phyloP scores from a whole-genome alignment of 73 alveolate genomes.

The Paramecium biaurelia region DNA sequence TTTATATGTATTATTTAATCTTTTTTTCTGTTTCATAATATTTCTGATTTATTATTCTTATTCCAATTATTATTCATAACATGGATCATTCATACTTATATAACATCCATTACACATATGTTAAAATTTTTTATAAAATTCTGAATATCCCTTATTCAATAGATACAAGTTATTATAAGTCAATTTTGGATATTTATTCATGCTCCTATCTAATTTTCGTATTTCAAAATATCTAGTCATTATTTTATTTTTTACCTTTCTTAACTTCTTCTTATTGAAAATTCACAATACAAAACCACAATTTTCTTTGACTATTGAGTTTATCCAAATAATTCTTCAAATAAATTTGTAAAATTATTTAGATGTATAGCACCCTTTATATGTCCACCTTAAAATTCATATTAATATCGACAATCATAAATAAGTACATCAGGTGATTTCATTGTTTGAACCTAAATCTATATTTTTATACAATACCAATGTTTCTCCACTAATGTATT shows the following conservation, averaged over 20 bases:
- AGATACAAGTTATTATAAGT: not conserved
- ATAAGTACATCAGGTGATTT: not conserved
- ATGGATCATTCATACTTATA: not conserved
- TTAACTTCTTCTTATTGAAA: not conserved
- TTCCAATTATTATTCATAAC: not conserved
- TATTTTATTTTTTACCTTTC: not conserved
- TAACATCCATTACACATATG: not conserved
- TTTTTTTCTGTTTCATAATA: not conserved
- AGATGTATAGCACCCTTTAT: not conserved
- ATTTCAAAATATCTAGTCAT: not conserved
- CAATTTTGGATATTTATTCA: not conserved
- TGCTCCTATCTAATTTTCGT: not conserved
- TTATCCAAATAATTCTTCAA: not conserved
- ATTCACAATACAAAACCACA: not conserved
- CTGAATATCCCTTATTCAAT: not conserved
- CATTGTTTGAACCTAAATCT: not conserved
- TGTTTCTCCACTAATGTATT: not conserved
- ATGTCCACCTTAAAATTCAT: not conserved
- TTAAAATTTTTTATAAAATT: not conserved
- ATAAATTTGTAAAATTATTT: not conserved
- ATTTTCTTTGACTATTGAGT: not conserved
- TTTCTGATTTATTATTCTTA: not conserved
- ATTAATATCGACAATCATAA: not conserved
- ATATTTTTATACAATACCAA: not conserved
- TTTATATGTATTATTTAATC: not conserved